Percentiles rank a stretch among this genome's conserved stretches.
These are phyloP conservation scores for Rhodofomes roseus DNA, from an alignment of 1,284 basidiomycete genomes.

Conservation along the genomic window DNA sequence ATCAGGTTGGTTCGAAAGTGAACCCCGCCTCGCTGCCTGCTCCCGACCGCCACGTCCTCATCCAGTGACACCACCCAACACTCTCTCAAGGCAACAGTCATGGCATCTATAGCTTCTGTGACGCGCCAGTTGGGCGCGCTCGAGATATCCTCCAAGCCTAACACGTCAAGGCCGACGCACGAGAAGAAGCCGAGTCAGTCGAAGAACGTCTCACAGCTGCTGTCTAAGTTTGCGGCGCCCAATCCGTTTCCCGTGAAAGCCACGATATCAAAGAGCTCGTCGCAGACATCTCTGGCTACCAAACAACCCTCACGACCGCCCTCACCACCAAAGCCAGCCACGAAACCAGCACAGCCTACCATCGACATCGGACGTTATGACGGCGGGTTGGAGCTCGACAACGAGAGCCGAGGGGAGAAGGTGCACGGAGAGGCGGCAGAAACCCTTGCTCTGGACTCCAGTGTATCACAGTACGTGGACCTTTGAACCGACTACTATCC, in stretches of 20 bases:
- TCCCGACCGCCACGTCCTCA: background rate
- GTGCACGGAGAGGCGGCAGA: conserved; percentile 73
- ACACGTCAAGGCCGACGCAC: conserved; percentile 29
- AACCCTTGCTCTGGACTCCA: conserved; percentile 76
- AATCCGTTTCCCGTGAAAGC: conserved; percentile 34
- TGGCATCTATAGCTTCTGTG: conserved; percentile 42
- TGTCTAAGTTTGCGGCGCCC: conserved; percentile 64
- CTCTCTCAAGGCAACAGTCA: conserved; percentile 12
- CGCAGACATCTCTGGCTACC: conserved; percentile 20
- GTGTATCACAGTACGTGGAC: conserved; percentile 51
- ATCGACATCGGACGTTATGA: conserved; percentile 84
- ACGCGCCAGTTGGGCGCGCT: conserved; percentile 47
- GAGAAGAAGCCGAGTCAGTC: conserved; percentile 49
- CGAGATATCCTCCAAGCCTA: conserved; percentile 45
- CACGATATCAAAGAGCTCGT: conserved; percentile 20
- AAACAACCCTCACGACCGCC: conserved; percentile 22
- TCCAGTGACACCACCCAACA: background rate
- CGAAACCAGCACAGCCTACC: conserved; percentile 7
- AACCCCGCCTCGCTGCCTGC: background rate
- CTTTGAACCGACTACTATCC: background rate
- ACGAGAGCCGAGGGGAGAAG: conserved; percentile 57
- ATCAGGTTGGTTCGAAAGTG: background rate
- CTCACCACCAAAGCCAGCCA: conserved; percentile 20
- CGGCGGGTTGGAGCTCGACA: conserved; percentile 81
- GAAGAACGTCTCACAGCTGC: conserved; percentile 56